Base-by-base conservation (phyloP, 257 asterid species). In the Osmanthus fragrans region DNA sequence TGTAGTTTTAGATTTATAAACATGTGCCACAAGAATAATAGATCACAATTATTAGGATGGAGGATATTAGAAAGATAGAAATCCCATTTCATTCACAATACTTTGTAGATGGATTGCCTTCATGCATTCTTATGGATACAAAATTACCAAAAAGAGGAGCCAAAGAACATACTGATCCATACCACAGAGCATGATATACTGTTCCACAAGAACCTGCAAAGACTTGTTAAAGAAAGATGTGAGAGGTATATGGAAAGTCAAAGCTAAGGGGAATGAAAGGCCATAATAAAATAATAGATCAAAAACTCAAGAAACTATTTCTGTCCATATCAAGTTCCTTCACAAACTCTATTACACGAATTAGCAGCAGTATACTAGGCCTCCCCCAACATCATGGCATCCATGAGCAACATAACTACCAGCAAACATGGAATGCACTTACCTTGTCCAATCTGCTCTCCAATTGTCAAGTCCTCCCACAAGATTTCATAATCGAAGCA, bases 371-470 rank as follows among this genome's bases (percentile, higher is more conserved):
- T 37, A 7, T 67, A 56, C 16, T 75, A 33, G 2, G 49, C 7
- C 58, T 60, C 49, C 77, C 79, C 71, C 2, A 75, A 40, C 58
- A 45, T 75, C 73, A 63, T 65, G 29, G 70, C 74, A 75, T 71
- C 73, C 73, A 72, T 27, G 66, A 54, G 80, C 40, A 72, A 64
- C 68, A 37, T 7, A 58, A 74, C 42, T 39, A 51, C 27, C 27
- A 2, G 70, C 33, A 76, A 64, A 73, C 70, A 56, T 34, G 56
- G 73, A 84, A 66, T 39, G 30, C 73, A 80, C 84, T 71, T 77
- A 95, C 99, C 99, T 87, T 95, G 96, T 51, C 99, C 99, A 75
- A 95, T 86, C 74, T 93, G 97, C 74, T 93, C 97, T 72, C 99
- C 97, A 78, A 95, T 72, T 13, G 97, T 89, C 89, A 95, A 80